Evolutionary conservation across 2,329 filamentous ascomycete species (phyloP), one percentile per base, ranked within the genome.

Genomic region (Penicillium concentricum): DNA sequence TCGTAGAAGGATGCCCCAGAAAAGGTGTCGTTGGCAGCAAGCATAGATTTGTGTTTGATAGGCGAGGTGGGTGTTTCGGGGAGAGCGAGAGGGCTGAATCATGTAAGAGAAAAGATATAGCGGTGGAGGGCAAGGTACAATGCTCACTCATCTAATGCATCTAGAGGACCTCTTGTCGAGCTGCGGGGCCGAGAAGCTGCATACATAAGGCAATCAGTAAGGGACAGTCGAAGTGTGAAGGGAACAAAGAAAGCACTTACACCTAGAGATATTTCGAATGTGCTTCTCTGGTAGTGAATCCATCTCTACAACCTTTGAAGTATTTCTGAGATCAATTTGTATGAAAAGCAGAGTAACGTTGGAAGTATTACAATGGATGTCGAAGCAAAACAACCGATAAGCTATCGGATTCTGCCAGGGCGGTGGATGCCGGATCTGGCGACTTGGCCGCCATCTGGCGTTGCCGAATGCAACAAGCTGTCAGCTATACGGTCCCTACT

Each of bases 101-200:
- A 12, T 47, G 35, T 60, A 24, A 57, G 52, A 39, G 1, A 5
- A 8, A 16, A n/a, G 9, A 42, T 22, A 10, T 28, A 30, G 20
- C 22, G 43, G 30, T 28, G 38, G 45, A 22, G 13, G 12, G 3
- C 26, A 22, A 18, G 38, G 45, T n/a, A 41, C 12, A 43, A 39
- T 22, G 73, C 86, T 75, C 81, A 93, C 89, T 93, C 88, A 61
- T 87, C 85, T 60, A 68, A 62, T 54, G 79, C 77, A 67, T 94
- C 91, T 20, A 96, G 79, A 4, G 91, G 91, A 1, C 90, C 91
- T 73, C 87, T 90, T 5, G 91, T 94, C 43, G 87, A 72, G 62
- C 74, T 74, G 63, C 75, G 74, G 59, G 74, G 75, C 48, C 74
- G 70, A 41, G 71, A 72, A 65, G 74, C 74, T 77, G 62, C 42